These are phyloP conservation scores for Fraxinus anomala DNA, from an alignment of 257 asterid genomes.

Conservation along the genomic window DNA sequence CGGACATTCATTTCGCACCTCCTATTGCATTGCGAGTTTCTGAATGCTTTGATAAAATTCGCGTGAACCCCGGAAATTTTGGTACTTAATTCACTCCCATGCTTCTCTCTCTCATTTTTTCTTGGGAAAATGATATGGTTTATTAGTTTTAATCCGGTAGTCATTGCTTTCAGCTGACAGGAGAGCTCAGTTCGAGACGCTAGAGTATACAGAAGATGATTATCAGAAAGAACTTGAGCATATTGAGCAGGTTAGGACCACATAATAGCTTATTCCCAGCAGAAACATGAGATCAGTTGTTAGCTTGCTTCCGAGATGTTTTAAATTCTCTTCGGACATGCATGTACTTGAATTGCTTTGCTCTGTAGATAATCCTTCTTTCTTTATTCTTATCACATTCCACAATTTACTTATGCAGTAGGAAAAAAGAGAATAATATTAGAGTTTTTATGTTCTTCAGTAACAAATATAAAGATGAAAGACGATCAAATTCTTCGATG, in stretches of 20 bases:
- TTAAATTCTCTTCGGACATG: background rate
- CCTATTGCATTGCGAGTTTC: slow-evolving; percentile 92
- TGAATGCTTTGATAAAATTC: slow-evolving; percentile 97
- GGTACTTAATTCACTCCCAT: slow-evolving; percentile 50
- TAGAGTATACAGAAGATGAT: slow-evolving; percentile 95
- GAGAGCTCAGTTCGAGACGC: slow-evolving; percentile 91
- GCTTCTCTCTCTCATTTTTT: slow-evolving; percentile 4
- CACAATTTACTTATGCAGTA: background rate
- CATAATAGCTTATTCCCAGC: slow-evolving; percentile 13
- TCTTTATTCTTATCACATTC: background rate
- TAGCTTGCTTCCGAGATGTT: background rate
- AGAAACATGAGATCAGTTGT: background rate
- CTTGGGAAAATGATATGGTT: background rate
- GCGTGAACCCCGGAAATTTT: slow-evolving; percentile 97
- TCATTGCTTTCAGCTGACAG: slow-evolving; percentile 81
- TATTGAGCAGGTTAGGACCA: slow-evolving; percentile 73
- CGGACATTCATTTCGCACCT: slow-evolving; percentile 99
- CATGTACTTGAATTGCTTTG: background rate
- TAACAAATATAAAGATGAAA: background rate
- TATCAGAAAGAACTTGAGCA: slow-evolving; percentile 97
- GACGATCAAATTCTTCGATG: background rate
- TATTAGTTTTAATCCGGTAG: slow-evolving; percentile 19
- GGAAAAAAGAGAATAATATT: background rate
- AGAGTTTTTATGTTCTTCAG: background rate
- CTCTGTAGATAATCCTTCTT: background rate